These are phyloP conservation scores for Ustilago vetiveriae DNA, from an alignment of 1,284 basidiomycete genomes.

Conservation along the genomic window DNA sequence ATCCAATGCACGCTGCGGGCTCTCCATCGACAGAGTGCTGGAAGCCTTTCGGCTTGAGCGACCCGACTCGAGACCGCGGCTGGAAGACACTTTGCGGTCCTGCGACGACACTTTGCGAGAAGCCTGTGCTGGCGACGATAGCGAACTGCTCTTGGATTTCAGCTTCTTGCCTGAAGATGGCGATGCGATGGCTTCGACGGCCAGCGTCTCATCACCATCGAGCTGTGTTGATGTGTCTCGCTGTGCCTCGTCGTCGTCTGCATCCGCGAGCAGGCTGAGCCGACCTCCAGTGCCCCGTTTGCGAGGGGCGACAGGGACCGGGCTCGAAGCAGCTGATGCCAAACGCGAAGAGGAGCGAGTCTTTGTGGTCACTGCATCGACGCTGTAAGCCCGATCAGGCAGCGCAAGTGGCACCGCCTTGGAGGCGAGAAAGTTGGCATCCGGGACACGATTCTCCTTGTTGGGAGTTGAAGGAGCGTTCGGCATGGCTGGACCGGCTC, in stretches of 20 bases:
- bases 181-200: neutral
- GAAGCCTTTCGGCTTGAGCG: slow-evolving; percentile 20
- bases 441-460: slow-evolving; percentile 40
- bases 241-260: slow-evolving; percentile 13
- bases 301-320: slow-evolving; percentile 7
- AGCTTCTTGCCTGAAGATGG: slow-evolving; percentile 16
- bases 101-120: slow-evolving; percentile 20
- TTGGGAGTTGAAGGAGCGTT: slow-evolving; percentile 28
- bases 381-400: slow-evolving; percentile 35
- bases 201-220: slow-evolving; percentile 10
- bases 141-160: slow-evolving; percentile 1
- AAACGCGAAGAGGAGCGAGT: slow-evolving; percentile 19
- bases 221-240: slow-evolving; percentile 5
- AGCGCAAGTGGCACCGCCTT: slow-evolving; percentile 26
- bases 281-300: slow-evolving; percentile 45
- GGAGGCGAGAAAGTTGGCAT: slow-evolving; percentile 14
- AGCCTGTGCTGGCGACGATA: neutral
- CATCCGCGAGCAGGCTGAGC: slow-evolving; percentile 37
- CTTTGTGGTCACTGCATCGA: slow-evolving; percentile 18
- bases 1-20: slow-evolving; percentile 6
- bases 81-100: slow-evolving; percentile 21
- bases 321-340: slow-evolving; percentile 8
- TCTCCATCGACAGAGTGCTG: neutral
- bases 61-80: slow-evolving; percentile 4
- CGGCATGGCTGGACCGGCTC: neutral